Conservation (phyloP, 805 yeast species). For the Sungouiozyma intestinalis region DNA sequence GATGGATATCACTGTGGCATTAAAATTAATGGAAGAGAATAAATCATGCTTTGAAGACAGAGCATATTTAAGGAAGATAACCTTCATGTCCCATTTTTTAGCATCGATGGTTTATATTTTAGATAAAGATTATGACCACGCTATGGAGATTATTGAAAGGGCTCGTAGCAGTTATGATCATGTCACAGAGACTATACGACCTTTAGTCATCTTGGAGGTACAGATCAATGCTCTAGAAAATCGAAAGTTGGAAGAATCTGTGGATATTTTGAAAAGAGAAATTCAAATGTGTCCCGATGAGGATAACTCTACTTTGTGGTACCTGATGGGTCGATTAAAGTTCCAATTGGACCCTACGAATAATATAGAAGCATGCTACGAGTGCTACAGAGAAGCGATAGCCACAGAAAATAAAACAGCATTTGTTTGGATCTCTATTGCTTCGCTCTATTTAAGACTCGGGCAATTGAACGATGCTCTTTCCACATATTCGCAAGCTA, state of each 20-base stretch:
- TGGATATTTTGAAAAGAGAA: conserved; percentile 7
- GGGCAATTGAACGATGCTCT: conserved; percentile 56
- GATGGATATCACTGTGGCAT: conserved; percentile 9
- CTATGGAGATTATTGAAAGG: conserved; percentile 6
- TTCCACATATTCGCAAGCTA: conserved; percentile 58
- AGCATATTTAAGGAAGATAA: conserved; percentile 9
- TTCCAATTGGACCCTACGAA: conserved; percentile 7
- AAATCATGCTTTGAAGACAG: conserved; percentile 3
- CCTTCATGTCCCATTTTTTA: conserved; percentile 10
- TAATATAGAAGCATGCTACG: conserved; percentile 13
- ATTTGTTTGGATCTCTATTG: conserved; percentile 60
- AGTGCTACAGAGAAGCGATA: conserved; percentile 14
- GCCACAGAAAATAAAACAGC: conserved; percentile 25
- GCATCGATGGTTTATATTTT: conserved; percentile 7
- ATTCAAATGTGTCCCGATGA: conserved; percentile 3
- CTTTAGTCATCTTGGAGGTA: conserved; percentile 7
- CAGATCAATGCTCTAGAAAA: conserved; percentile 6
- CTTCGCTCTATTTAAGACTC: conserved; percentile 45
- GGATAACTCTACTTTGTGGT: conserved; percentile 7
- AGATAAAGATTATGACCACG: conserved; percentile 1
- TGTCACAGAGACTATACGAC: conserved; percentile 7
- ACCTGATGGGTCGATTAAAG: conserved; percentile 11
- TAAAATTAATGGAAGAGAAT: conserved; percentile 8
- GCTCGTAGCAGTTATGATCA: conserved; percentile 7
- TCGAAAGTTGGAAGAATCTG: background rate